Evolutionary conservation across 169 alveolate species (phyloP).

Genomic region (Amoebophrya sp.): DNA sequence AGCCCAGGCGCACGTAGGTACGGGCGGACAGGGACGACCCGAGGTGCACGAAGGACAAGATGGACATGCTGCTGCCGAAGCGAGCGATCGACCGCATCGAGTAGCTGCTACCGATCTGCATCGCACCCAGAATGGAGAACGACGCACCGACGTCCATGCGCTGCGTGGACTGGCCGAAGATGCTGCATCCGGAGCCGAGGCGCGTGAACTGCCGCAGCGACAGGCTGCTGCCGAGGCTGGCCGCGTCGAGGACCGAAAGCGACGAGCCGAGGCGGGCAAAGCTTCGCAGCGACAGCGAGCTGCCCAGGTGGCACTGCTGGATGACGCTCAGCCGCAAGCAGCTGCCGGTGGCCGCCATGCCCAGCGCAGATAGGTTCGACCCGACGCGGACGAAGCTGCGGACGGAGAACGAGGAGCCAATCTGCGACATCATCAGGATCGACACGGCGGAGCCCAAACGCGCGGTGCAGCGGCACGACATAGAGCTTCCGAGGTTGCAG

Average conservation of each 20-base stretch:
- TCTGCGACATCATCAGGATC: neutral
- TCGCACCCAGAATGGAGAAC: neutral
- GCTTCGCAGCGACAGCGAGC: neutral
- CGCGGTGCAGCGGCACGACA: neutral
- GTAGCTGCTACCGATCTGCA: neutral
- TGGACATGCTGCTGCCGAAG: constrained; percentile 12
- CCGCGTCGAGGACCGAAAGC: neutral
- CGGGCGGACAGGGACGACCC: constrained; percentile 29
- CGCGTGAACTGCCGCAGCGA: constrained; percentile 29
- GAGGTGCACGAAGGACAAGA: constrained; percentile 21
- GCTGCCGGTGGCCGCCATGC: constrained; percentile 32
- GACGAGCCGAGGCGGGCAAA: neutral
- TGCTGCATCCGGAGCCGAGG: neutral
- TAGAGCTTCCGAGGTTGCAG: neutral
- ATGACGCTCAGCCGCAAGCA: constrained; percentile 16
- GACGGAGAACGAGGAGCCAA: constrained; percentile 16
- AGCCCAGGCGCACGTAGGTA: constrained; percentile 29
- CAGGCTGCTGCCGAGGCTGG: neutral
- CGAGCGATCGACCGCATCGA: constrained; percentile 17
- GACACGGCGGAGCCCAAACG: neutral
- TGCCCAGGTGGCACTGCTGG: neutral
- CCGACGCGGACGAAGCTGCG: constrained; percentile 26
- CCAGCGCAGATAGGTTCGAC: neutral
- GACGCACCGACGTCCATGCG: neutral
- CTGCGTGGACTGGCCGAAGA: neutral